Evolutionary conservation across 306 rosid species (phyloP), one percentile per base, ranked within the genome.

Genomic region (Begonia peltatifolia): DNA sequence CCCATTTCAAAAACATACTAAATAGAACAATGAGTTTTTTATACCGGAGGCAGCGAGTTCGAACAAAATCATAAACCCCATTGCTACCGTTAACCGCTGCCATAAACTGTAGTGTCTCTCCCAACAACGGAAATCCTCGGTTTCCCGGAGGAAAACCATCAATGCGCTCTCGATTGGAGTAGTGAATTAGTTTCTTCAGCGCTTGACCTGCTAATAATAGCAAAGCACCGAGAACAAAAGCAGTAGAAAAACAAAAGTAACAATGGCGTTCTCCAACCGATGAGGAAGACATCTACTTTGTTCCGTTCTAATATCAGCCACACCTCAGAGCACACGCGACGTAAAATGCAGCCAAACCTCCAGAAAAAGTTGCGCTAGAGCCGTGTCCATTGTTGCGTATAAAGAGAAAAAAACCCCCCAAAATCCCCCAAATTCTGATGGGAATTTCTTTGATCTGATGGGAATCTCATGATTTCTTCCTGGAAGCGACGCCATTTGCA

Each of bases 91-190:
- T 78, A 12, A 74, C 70, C 69, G 97, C 87, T 6, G 97, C 87
- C 94, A 90, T 80, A 82, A 90, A 90, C 30, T 90, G 79, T 9
- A 83, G 60, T 11, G 95, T 90, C 70, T 90, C 97, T 56, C 95
- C 95, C 2, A 76, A 48, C 20, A 90, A 71, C 0, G 94, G 90
- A 1, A 83, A 57, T 14, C 90, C 97, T 52, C 18, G 20, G 51
- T 68, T 76, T 43, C 97, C 95, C 0, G 82, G 95, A 63, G 85
- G 90, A 76, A 61, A 60, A 47, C 49, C 51, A 0, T 15, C 50
- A 35, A 9, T 15, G 14, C 70, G 58, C 46, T 75, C 60, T 53
- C 53, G 65, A 3, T 57, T 55, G 14, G 20, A 51, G 57, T 38
- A 55, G 61, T 51, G 17, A 16, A 57, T 57, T 9, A 51, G 47